Evolutionary conservation across 331 rosid genomes (phyloP), one percentile per base, ranked within the genome.

Genomic region (Spiraea crenata): DNA sequence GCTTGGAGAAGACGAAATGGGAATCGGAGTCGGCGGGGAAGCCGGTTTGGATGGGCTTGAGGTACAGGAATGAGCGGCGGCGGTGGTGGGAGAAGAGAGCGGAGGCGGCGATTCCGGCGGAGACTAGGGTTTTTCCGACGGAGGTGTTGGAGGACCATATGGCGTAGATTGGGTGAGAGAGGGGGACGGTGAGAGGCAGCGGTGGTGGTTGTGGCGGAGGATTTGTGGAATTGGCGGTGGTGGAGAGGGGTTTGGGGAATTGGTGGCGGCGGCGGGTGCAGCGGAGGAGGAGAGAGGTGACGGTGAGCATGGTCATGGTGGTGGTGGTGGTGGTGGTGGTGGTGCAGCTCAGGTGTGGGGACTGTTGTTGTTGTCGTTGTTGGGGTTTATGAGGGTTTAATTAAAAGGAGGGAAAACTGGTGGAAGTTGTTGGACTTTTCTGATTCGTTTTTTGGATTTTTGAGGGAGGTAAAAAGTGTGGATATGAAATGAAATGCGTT

Each of bases 21-120:
- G 99, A 89, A 20, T 93, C 99, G 71, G 99, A 93, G 49, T 93
- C 96, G 70, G 85, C 11, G 42, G 97, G 97, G 79, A 76, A 93
- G 70, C 99, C 99, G 20, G 97, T 93, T 51, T 91, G 99, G 35
- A 93, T 49, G 56, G 99, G 99, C 81, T 93, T 93, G 70, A 93
- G 81, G 85, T 86, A 93, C 74, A 86, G 92, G 79, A 89, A 86
- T 58, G 71, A 49, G 70, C 63, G 51, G 74, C 7, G 16, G 67
- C 13, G 5, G 83, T 60, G 5, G 31, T 82, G 70, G 13, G 85
- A 78, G 50, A 85, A 86, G 48, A 91, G 82, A n/a, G 68, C 82
- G 9, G 92, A 81, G 62, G 91, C 83, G 12, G 96, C 97, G 67
- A 91, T 65, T 74, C 99, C 99, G 35, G 97, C 52, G 77, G 99